Evolutionary conservation across 2,329 filamentous ascomycete genomes (phyloP).

Genomic region (Nannizziopsis arthrosporioides): DNA sequence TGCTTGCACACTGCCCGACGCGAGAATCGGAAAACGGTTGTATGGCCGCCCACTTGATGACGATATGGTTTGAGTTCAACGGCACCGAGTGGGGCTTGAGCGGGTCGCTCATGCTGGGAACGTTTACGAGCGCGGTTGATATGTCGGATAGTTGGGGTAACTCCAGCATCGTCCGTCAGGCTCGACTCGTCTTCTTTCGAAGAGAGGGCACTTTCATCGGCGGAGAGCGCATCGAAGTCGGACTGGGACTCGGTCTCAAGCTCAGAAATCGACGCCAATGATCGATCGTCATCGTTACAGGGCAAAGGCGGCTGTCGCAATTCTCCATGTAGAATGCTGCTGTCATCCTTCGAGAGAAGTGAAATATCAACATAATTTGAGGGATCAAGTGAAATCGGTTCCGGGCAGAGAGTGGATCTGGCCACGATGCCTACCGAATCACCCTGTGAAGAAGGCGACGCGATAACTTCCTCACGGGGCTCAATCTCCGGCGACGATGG

Average conservation of each 20-base stretch:
- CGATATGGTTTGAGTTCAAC: conserved; percentile 95
- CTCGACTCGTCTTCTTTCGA: conserved; percentile 42
- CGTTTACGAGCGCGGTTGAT: conserved; percentile 21
- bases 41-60: conserved; percentile 95
- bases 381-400: background rate
- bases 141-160: conserved; percentile 37
- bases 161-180: conserved; percentile 43
- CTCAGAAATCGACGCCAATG: conserved; percentile 29
- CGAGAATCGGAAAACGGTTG: conserved; percentile 91
- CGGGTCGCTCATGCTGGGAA: conserved; percentile 19
- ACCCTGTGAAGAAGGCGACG: conserved; percentile 10
- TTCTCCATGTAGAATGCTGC: conserved; percentile 50
- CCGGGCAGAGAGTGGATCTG: conserved; percentile 3
- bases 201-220: conserved; percentile 34
- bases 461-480: background rate
- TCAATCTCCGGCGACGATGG: conserved; percentile 2
- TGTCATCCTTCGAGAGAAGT: conserved; percentile 49
- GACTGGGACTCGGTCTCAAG: conserved; percentile 30
- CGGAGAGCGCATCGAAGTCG: conserved; percentile 35
- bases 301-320: conserved; percentile 34
- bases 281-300: conserved; percentile 23
- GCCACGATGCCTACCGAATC: conserved; percentile 9
- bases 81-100: conserved; percentile 58
- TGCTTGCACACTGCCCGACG: conserved; percentile 94
- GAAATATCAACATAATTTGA: conserved; percentile 50